Base-by-base conservation (phyloP, 1,284 basidiomycete genomes). In the Sutorius eximius region DNA sequence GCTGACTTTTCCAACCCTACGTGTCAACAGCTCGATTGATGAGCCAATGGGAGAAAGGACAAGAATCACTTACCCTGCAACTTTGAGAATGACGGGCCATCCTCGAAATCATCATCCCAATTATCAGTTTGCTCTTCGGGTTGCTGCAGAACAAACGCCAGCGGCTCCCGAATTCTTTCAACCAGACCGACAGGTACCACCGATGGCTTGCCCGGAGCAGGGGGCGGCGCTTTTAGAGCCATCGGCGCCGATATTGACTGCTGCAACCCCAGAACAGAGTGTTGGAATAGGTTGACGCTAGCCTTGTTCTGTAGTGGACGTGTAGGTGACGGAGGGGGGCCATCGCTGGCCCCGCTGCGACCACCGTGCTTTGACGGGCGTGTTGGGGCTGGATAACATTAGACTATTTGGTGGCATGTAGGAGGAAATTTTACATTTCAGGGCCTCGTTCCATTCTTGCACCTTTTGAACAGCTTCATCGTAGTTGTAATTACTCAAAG, bases 101-200 rank as follows among this genome's bases (percentile, higher is more conserved):
- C 93, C 65, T 95, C 94, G 66, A 98, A 99, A 69, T 99, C 96
- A 62, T 94, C 91, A 67, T 99, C 96, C 95, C 96, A 98, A 59
- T 95, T 95, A 69, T 96, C 93, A 11, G 86, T 93, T 65, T 93
- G 87, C 60, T 89, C 90, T 70, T 91, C 90, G 7, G 86, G 87
- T 37, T 82, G 77, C 57, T 83, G 85, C 30, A 89, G 71, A 18
- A 78, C 78, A 53, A 83, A 82, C 8, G 77, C 74, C 40, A 79
- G 67, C 3, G 84, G 82, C 55, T 83, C 72, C 37, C 72, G 78
- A 46, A 82, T 82, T 68, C 83, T 85, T 61, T 85, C 83, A 16
- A 77, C 75, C 47, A 83, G 70, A 45, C 72, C 64, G 62, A 29
- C 74, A 61, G 57, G 65, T 59, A 46, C 65, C 60, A 46, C 65